These are phyloP conservation scores for Pseudogymnoascus sp. DNA, from an alignment of 2,329 filamentous ascomycete species.

Conservation along the genomic window DNA sequence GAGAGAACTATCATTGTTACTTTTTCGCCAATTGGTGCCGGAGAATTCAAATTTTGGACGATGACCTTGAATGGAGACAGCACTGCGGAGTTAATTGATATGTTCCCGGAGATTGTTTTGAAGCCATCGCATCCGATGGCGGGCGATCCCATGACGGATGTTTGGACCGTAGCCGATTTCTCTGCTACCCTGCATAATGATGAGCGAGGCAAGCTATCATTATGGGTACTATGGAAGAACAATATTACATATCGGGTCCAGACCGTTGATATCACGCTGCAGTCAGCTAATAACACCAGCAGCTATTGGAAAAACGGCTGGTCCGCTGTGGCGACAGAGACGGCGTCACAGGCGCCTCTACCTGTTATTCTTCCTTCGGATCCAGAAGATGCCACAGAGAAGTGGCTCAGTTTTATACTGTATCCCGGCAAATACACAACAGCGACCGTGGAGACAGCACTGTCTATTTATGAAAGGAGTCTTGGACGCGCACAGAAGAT, in stretches of 20 bases:
- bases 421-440: slow-evolving; percentile 74
- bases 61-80: slow-evolving; percentile 58
- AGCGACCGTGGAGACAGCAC: slow-evolving; percentile 72
- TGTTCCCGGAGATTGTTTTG: slow-evolving; percentile 58
- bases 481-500: slow-evolving; percentile 36
- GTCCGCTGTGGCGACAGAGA: slow-evolving; percentile 59
- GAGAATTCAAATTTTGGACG: slow-evolving; percentile 92
- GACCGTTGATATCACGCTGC: slow-evolving; percentile 22
- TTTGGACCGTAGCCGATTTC: slow-evolving; percentile 77
- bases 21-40: slow-evolving; percentile 78
- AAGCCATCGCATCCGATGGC: slow-evolving; percentile 63
- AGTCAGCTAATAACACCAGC: slow-evolving; percentile 42
- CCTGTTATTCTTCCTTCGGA: slow-evolving; percentile 56
- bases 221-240: slow-evolving; percentile 81
- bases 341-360: slow-evolving; percentile 41
- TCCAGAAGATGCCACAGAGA: slow-evolving; percentile 64
- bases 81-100: slow-evolving; percentile 54
- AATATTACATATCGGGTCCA: slow-evolving; percentile 71
- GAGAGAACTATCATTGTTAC: slow-evolving; percentile 59
- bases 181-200: slow-evolving; percentile 47
- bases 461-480: slow-evolving; percentile 71
- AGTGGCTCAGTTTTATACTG: slow-evolving; percentile 79
- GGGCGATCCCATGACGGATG: slow-evolving; percentile 59
- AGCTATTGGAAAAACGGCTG: slow-evolving; percentile 59
- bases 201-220: slow-evolving; percentile 44